phyloP scores from a whole-genome alignment of 371 early-diverging fungal genomes.

The Neoconidiobolus thromboides region DNA sequence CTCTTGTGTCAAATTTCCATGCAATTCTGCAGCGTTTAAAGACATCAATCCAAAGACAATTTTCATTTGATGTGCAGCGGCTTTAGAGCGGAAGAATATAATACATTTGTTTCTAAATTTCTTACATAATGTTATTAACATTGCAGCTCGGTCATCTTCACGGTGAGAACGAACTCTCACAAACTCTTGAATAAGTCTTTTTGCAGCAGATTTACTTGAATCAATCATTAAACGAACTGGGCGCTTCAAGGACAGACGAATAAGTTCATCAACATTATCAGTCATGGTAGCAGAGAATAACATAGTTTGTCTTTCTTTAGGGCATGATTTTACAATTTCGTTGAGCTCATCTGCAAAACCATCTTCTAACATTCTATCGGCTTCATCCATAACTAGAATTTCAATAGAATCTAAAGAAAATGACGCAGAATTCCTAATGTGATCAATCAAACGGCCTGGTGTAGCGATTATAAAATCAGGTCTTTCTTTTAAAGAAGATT shows the following conservation, averaged over 20 bases:
- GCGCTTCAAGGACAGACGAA: conserved; percentile 74
- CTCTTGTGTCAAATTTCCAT: conserved; percentile 94
- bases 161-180: conserved; percentile 74
- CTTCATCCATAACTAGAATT: conserved; percentile 99
- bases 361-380: conserved; percentile 99
- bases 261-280: conserved; percentile 88
- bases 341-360: conserved; percentile 96
- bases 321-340: conserved; percentile 84
- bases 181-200: conserved; percentile 80
- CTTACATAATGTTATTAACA: conserved; percentile 65
- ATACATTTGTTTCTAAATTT: conserved; percentile 62
- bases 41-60: conserved; percentile 85
- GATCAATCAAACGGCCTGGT: conserved; percentile 99
- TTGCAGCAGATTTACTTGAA: conserved; percentile 50
- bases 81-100: conserved; percentile 85
- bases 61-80: conserved; percentile 90
- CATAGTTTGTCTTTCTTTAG: conserved; percentile 88
- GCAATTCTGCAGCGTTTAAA: conserved; percentile 85
- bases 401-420: conserved; percentile 82
- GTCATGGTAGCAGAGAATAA: conserved; percentile 99
- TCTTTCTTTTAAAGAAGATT: conserved; percentile 67
- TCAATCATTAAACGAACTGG: conserved; percentile 88
- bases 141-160: conserved; percentile 72
- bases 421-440: conserved; percentile 78
- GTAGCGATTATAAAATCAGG: conserved; percentile 99